phyloP scores from a whole-genome alignment of 176 grass and related monocot genomes.

The Canna indica region DNA sequence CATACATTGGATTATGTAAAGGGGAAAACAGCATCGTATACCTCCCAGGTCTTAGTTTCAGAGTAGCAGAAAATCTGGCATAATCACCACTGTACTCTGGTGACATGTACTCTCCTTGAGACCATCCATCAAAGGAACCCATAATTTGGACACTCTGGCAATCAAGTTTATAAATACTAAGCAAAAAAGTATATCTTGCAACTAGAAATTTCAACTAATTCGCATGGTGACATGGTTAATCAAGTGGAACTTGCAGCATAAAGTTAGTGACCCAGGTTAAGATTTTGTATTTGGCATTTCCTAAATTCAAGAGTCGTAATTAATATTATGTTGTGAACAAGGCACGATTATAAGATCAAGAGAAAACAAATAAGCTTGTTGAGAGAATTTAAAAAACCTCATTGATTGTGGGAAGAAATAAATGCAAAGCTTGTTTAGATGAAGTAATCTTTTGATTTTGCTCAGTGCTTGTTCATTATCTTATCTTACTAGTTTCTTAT shows the following conservation, averaged over 20 bases:
- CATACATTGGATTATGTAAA: not conserved
- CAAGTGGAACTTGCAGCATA: not conserved
- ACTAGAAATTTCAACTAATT: not conserved
- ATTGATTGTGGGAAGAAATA: not conserved
- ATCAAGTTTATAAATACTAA: not conserved
- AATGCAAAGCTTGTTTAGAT: too few species aligned
- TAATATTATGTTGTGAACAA: not conserved
- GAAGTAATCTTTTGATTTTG: not conserved
- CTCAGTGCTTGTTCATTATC: not conserved
- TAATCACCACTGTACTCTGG: slow-evolving; percentile 61
- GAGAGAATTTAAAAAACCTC: not conserved
- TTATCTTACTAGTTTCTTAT: not conserved
- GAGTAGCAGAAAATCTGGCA: slow-evolving; percentile 54
- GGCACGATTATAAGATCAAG: too few species aligned
- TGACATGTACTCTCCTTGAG: slow-evolving; percentile 68
- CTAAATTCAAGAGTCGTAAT: not conserved
- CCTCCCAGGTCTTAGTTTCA: slow-evolving; percentile 91
- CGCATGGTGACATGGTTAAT: not conserved
- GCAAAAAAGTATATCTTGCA: not conserved
- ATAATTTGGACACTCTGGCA: slow-evolving; percentile 79
- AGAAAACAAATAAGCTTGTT: too few species aligned
- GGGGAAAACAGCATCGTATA: slow-evolving; percentile 23
- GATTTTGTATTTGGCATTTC: not conserved
- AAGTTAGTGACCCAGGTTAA: not conserved
- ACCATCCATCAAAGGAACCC: slow-evolving; percentile 93